phyloP scores from a whole-genome alignment of 495 filamentous ascomycete species.

The Neurospora sp. region DNA sequence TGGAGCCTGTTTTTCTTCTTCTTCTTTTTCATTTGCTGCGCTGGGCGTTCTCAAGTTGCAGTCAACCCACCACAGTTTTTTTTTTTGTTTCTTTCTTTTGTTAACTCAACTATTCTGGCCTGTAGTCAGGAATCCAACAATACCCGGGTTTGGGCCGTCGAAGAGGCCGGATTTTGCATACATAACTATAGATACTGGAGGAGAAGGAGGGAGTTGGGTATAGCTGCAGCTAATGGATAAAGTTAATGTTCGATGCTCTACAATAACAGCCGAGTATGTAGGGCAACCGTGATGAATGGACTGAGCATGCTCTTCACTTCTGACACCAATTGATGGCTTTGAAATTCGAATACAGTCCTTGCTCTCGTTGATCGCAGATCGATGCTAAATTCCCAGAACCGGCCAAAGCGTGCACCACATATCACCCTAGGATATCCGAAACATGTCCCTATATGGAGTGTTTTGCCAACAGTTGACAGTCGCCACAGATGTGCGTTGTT shows the following conservation, averaged over 20 bases:
- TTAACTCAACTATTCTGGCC: not conserved
- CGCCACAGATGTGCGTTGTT: not conserved
- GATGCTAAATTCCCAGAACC: not conserved
- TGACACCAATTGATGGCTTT: not conserved
- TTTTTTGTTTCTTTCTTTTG: not conserved
- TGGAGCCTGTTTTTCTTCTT: not conserved
- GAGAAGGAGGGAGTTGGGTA: not conserved
- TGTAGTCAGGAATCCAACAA: not conserved
- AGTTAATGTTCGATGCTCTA: not conserved
- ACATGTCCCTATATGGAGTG: not conserved
- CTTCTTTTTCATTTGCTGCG: not conserved
- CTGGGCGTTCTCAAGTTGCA: not conserved
- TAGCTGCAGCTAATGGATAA: not conserved
- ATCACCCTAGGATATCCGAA: not conserved
- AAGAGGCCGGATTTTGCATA: not conserved
- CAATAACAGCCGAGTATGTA: not conserved
- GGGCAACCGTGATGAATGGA: not conserved
- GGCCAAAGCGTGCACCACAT: not conserved
- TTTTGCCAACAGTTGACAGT: not conserved
- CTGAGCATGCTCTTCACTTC: not conserved
- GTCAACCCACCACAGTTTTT: not conserved
- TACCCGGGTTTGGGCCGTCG: not conserved
- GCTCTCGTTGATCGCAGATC: not conserved
- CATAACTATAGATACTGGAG: not conserved
- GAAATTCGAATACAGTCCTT: not conserved